phyloP scores from a whole-genome alignment of 148 eudicot genomes.

The Rhododendron griersonianum region DNA sequence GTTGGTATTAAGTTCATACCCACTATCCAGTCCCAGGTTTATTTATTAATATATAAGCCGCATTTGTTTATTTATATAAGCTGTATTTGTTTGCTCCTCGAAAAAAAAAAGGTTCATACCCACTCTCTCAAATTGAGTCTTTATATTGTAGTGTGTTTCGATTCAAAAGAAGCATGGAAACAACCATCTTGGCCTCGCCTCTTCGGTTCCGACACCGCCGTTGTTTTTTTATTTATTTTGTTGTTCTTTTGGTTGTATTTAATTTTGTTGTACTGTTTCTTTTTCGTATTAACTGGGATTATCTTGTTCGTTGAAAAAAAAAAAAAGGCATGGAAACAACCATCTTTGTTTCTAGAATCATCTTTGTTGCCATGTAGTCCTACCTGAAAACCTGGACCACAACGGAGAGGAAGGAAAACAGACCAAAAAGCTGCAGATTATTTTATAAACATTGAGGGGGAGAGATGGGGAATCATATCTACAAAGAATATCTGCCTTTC shows the following conservation, averaged over 20 bases:
- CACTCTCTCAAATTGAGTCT: neutral
- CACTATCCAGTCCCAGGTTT: too few species aligned
- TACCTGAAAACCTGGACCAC: neutral
- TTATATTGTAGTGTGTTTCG: neutral
- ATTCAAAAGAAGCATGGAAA: neutral
- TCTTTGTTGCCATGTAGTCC: neutral
- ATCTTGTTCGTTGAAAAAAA: too few species aligned
- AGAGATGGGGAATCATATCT: neutral
- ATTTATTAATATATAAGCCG: too few species aligned
- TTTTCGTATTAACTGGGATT: too few species aligned
- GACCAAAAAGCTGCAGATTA: neutral
- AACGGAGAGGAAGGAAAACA: neutral
- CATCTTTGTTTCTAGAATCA: neutral
- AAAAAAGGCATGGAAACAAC: neutral
- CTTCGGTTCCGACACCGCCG: too few species aligned
- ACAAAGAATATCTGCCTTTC: neutral
- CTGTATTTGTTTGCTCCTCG: too few species aligned
- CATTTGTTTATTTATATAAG: too few species aligned
- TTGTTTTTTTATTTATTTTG: too few species aligned
- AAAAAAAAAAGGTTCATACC: neutral
- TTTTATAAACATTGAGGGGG: neutral
- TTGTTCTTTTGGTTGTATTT: too few species aligned
- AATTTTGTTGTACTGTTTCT: too few species aligned
- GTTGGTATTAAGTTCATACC: neutral
- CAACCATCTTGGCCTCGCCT: neutral